Base-by-base conservation (phyloP, 106 monocot genomes). In the Dendrobium catenatum region DNA sequence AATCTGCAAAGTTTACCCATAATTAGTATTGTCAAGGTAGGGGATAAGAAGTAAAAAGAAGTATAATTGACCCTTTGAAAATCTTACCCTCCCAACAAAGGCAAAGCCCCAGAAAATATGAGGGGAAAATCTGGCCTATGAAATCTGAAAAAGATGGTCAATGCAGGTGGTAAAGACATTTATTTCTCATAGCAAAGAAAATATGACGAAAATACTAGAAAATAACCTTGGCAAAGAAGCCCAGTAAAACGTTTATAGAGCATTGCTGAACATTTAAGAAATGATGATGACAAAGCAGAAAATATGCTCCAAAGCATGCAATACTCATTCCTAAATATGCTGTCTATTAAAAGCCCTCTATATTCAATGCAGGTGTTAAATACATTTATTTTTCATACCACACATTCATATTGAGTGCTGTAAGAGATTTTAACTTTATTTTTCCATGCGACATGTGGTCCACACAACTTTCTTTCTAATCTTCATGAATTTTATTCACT, bases 61-160 rank as follows among this genome's bases (percentile, higher is more conserved):
- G 26, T 3, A 81, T 1, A 5, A 24, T 9, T 31, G 13, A 58
- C 11, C 27, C 31, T 10, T 8, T 46, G 22, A 16, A 17, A 13
- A 46, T 85, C 91, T 84, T 81, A 99, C 99, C 93, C 85, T 85
- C 99, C 99, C 8, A 84, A 80, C 77, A 99, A 78, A 79, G 93
- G 93, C 5, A 49, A 78, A 55, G 99, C 95, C 79, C 95, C 99
- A 79, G 99, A 93, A 76, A 99, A 99, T 58, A 95, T 80, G 66
- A 81, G 85, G 19, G 99, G 87, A 74, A 99, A 95, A 81, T 99
- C 99, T 76, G 87, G 84, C 58, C 99, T 88, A 79, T 99, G 87
- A 81, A 99, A 95, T 78, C 99, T 99, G 86, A 78, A 83, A 78
- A 81, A 11, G 67, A 64, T 40, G 9, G 24, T 72, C 9, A 81